A percentile compares a stretch with the other conserved stretches of the same genome.
These are phyloP conservation scores for Suillus discolor DNA, from an alignment of 768 basidiomycete species.

Conservation along the genomic window DNA sequence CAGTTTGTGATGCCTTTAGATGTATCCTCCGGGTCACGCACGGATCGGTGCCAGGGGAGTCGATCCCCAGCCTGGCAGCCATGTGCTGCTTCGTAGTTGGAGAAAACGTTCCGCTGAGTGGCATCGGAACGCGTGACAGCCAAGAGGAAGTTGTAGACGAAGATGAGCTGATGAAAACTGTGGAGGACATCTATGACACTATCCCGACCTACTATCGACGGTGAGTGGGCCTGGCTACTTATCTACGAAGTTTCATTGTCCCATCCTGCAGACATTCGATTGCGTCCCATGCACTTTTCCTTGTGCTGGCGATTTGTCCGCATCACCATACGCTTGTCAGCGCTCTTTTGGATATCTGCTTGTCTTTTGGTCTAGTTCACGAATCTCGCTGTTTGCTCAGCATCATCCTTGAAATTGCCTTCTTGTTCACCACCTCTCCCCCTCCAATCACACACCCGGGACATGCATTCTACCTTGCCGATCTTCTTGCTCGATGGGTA, in stretches of 20 bases:
- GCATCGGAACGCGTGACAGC: conserved; percentile 17
- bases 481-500: conserved; percentile 46
- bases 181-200: conserved; percentile 50
- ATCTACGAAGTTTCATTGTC: conserved; percentile 9
- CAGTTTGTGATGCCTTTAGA: conserved; percentile 57
- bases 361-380: conserved; percentile 42
- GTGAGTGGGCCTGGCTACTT: conserved; percentile 34
- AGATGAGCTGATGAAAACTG: conserved; percentile 24
- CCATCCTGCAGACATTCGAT: conserved; percentile 43
- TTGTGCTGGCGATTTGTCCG: conserved; percentile 48
- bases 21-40: conserved; percentile 47
- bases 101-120: conserved; percentile 39
- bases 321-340: conserved; percentile 51
- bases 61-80: conserved; percentile 42
- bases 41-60: conserved; percentile 17
- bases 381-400: conserved; percentile 49
- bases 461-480: conserved; percentile 49
- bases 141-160: conserved; percentile 29
- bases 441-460: conserved; percentile 45
- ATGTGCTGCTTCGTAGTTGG: conserved; percentile 53
- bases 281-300: conserved; percentile 52
- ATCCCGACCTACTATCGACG: conserved; percentile 55
- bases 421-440: conserved; percentile 29
- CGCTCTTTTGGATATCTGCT: conserved; percentile 51
- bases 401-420: conserved; percentile 41